phyloP scores from a whole-genome alignment of 2,329 filamentous ascomycete species.

The Periconia macrospinosa region DNA sequence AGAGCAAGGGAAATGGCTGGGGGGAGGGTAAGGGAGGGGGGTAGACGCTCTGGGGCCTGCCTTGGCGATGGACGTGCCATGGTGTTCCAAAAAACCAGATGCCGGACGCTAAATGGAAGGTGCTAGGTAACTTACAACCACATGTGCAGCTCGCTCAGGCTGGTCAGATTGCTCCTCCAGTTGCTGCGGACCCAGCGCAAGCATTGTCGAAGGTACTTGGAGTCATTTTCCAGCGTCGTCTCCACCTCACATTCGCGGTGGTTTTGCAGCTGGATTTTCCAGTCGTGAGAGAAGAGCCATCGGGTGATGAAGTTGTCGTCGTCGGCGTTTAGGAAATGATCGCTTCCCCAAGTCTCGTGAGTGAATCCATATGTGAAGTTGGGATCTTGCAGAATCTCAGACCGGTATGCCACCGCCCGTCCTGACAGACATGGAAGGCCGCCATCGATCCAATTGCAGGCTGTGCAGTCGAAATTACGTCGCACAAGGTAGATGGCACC shows the following conservation, averaged over 20 bases:
- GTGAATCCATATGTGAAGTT: slow-evolving; percentile 88
- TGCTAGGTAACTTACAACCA: slow-evolving; percentile 69
- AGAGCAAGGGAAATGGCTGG: too few relatives aligned
- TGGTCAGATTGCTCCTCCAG: slow-evolving; percentile 95
- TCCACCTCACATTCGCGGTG: slow-evolving; percentile 80
- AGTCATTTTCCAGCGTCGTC: slow-evolving; percentile 87
- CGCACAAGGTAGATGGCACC: slow-evolving; percentile 90
- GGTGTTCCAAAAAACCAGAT: slow-evolving; percentile 15
- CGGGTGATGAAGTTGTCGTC: slow-evolving; percentile 98
- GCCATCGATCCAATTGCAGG: slow-evolving; percentile 91
- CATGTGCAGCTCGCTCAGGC: slow-evolving; percentile 80
- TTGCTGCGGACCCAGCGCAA: slow-evolving; percentile 95
- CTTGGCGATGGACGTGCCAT: slow-evolving; percentile 24
- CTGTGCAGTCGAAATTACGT: slow-evolving; percentile 95
- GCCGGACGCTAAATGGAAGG: slow-evolving; percentile 3
- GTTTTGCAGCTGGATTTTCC: slow-evolving; percentile 96
- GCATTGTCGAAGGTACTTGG: slow-evolving; percentile 90
- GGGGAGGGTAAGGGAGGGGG: background rate
- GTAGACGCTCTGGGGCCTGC: slow-evolving; percentile 14
- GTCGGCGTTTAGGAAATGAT: slow-evolving; percentile 90
- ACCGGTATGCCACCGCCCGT: slow-evolving; percentile 88
- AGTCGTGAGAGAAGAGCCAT: slow-evolving; percentile 89
- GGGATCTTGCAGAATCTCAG: slow-evolving; percentile 81
- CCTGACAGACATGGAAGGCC: slow-evolving; percentile 97
- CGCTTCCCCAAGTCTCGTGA: slow-evolving; percentile 70